phyloP scores from a whole-genome alignment of 2,329 filamentous ascomycete species.

The Fusarium armeniacum region DNA sequence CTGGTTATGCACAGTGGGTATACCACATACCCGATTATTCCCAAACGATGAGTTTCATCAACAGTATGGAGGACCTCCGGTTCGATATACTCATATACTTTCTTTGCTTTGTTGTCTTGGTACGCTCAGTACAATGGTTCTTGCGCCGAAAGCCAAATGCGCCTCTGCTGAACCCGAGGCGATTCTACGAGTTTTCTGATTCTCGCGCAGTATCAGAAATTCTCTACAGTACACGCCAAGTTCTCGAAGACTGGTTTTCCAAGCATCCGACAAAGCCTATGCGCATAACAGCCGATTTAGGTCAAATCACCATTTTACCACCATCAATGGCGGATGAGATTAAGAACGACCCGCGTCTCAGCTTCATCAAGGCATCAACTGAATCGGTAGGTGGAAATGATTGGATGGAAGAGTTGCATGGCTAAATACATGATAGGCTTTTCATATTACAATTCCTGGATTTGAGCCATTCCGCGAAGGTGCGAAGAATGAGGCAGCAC shows the following conservation, averaged over 20 bases:
- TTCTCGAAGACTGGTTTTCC: background rate
- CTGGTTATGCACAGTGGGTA: no score
- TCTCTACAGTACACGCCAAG: background rate
- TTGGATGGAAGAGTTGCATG: rapidly evolving
- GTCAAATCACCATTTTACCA: background rate
- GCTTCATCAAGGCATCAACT: background rate
- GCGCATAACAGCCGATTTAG: background rate
- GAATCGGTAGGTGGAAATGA: background rate
- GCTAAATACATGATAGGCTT: background rate
- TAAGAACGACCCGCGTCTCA: background rate
- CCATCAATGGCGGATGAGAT: background rate
- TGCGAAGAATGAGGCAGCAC: background rate
- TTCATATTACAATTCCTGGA: background rate
- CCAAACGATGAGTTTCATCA: background rate
- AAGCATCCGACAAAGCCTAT: background rate
- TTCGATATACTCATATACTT: background rate
- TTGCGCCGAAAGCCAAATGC: background rate
- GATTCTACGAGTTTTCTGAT: background rate
- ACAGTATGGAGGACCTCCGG: background rate
- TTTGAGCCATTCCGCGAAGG: background rate
- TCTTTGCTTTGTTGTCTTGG: background rate
- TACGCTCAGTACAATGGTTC: background rate
- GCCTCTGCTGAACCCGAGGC: background rate
- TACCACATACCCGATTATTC: no score
- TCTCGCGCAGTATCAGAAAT: background rate